Base-by-base conservation (phyloP, 163 green algal genomes). In the Scenedesmus sp. region DNA sequence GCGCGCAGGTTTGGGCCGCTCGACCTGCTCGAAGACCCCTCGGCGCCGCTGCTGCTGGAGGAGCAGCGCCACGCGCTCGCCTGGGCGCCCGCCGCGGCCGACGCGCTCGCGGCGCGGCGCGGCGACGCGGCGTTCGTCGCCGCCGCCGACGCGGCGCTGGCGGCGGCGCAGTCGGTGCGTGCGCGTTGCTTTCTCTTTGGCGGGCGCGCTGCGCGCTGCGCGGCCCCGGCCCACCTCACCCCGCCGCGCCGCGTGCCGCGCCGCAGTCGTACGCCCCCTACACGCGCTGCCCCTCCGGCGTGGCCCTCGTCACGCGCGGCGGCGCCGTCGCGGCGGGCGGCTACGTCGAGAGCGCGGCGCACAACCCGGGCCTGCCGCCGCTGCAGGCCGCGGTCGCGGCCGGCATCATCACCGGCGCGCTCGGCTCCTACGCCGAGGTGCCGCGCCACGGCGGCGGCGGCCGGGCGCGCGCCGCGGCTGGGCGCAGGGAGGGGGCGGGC, bases 281-380 rank as follows among this genome's bases (percentile, higher is more conserved):
- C 85, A 96, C 81, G 14, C 72, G 84, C 31, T 98, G 88, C 65
- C 92, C 92, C 0, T 92, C 95, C 0, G 96, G 91, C 11, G 77
- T 94, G 5, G 89, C 90, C 1, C 67, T 99, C 11, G 63, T 90
- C 14, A 91, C 86, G 4, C 45, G 48, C 3, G 67, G 64, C 33
- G 94, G 93, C 3, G 62, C 64, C 1, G 84, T 98, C 29, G 92
- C 91, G 77, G 82, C 72, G 47, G 96, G 96, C 1, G 78, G 83
- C 11, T 96, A 94, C 75, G 80, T 98, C 2, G 96, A 99, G 85
- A 95, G 79, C 70, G 94, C 91, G 1, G 96, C 96, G 3, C 98
- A 96, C 88, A 99, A 99, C 88, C 96, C 96, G 10, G 94, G 84
- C 36, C 70, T 99, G 47, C 80, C 88, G 2, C 95, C 96, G 18